A percentile compares a stretch with the other conserved stretches of the same genome.
Conservation (phyloP, 768 basidiomycete species). For the Kwoniella pini region DNA sequence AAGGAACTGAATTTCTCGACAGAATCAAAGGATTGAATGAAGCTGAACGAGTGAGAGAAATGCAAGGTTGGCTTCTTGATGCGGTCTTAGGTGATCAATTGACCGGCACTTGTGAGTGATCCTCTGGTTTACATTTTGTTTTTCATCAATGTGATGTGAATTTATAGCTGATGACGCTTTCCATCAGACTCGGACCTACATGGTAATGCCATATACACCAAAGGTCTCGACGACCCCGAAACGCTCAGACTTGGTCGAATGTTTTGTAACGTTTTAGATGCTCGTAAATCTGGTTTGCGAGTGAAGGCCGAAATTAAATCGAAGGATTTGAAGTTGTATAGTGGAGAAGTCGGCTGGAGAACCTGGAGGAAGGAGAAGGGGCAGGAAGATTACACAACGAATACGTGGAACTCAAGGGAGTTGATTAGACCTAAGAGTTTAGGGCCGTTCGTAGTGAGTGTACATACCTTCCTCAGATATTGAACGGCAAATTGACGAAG, state of each 20-base stretch:
- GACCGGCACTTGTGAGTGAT: constrained; percentile 35
- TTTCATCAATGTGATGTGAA: background rate
- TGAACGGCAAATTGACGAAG: background rate
- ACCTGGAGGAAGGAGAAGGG: constrained; percentile 26
- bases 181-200: constrained; percentile 41
- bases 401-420: background rate
- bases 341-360: constrained; percentile 32
- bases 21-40: constrained; percentile 8
- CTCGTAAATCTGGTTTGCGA: constrained; percentile 40
- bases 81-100: constrained; percentile 26
- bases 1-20: constrained; percentile 31
- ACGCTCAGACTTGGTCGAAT: constrained; percentile 39
- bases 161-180: background rate
- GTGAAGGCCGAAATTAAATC: constrained; percentile 21
- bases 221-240: constrained; percentile 30
- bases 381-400: background rate
- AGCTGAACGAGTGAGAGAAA: constrained; percentile 21
- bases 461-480: background rate
- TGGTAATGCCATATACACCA: constrained; percentile 38
- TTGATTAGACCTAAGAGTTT: constrained; percentile 8
- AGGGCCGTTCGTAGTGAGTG: constrained; percentile 37
- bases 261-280: constrained; percentile 45
- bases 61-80: constrained; percentile 34
- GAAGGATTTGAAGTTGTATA: constrained; percentile 19
- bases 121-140: too few relatives aligned